Base-by-base conservation (phyloP, 2,329 filamentous ascomycete species). In the Pseudodiploospora longispora region DNA sequence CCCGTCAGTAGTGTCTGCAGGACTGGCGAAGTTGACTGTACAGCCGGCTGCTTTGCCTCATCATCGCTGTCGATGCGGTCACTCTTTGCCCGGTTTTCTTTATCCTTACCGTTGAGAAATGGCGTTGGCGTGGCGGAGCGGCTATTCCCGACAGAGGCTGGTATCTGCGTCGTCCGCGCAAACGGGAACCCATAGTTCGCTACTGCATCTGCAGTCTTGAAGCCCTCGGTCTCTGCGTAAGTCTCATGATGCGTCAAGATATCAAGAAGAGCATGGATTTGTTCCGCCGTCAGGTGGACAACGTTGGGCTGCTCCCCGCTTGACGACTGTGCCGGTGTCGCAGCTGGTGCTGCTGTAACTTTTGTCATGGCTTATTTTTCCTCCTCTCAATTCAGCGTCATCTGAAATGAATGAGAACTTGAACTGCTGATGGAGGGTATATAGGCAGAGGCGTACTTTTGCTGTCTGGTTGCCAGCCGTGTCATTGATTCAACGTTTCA, bases 131-230 rank as follows among this genome's bases (percentile, higher is more conserved):
- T 59, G 4, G 48, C 43, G 31, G 48, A 44, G 50, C 49, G 49
- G 40, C 52, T 55, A 30, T 48, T 48, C 48, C 50, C 50, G 37
- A 32, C 49, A 48, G 30, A 42, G 34, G 10, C 36, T 35, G 43
- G 50, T 37, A 37, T 40, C 40, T 50, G 50, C 28, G 49, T 56
- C 30, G 43, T 45, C 41, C 46, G 43, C 35, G 59, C 64, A 61
- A 90, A 89, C 0, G 86, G 86, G 50, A 76, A 79, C 10, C 86
- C 85, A 66, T 87, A 89, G 27, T 70, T 62, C 47, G 74, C 69
- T 47, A 89, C 82, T 29, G 80, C 76, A 2, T 71, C 66, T 0
- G 83, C 76, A 33, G 72, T 64, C 55, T 82, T 86, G 71, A 90
- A 88, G 48, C 73, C 74, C 57, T 83, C 75, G 48, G 88, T 85